These are phyloP conservation scores for Sphaerobolus stellatus DNA, from an alignment of 1,284 basidiomycete genomes.

Conservation along the genomic window DNA sequence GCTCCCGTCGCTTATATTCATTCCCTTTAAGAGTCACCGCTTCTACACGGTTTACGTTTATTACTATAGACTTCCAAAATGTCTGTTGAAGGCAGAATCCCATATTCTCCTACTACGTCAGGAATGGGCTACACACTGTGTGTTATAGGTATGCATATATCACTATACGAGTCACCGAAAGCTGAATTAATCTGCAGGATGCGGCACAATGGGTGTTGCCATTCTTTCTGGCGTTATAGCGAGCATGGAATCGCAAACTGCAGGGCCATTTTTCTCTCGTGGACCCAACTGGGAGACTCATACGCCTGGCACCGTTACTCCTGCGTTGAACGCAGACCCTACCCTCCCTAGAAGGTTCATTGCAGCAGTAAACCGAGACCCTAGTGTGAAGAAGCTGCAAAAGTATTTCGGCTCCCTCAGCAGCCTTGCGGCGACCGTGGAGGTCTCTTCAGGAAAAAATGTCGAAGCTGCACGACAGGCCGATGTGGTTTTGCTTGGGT, in stretches of 20 bases:
- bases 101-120: background rate
- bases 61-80: no score
- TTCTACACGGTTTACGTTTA: no score
- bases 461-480: conserved; percentile 69
- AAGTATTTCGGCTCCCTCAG: conserved; percentile 62
- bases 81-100: no score
- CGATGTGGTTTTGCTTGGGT: conserved; percentile 90
- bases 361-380: conserved; percentile 83
- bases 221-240: conserved; percentile 89
- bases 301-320: conserved; percentile 81
- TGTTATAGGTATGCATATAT: conserved; percentile 35
- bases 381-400: conserved; percentile 72
- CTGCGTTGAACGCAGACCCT: conserved; percentile 57
- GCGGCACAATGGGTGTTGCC: conserved; percentile 98
- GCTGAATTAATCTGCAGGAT: conserved; percentile 57
- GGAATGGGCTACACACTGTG: conserved; percentile 47
- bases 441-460: conserved; percentile 73
- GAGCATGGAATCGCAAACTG: conserved; percentile 53
- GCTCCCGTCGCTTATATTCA: no score
- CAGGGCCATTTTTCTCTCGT: conserved; percentile 12
- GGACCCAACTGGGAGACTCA: conserved; percentile 75
- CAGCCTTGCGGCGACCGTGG: conserved; percentile 59
- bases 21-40: no score
- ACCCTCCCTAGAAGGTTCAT: conserved; percentile 82
- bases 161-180: background rate